These are phyloP conservation scores for Puccinia polysora DNA, from an alignment of 1,284 basidiomycete genomes.

Conservation along the genomic window DNA sequence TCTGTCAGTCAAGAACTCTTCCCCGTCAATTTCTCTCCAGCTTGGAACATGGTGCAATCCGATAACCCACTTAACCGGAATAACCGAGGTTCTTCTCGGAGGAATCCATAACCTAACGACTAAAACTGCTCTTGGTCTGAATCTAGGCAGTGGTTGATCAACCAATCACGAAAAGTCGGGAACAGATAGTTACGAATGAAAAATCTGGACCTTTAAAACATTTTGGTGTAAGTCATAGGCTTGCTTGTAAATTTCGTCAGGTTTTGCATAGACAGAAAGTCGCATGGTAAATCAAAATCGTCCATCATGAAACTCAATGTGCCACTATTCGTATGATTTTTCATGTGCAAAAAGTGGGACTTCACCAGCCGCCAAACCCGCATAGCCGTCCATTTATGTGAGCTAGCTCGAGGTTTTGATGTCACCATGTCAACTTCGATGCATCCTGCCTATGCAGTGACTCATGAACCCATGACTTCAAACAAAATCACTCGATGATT, in stretches of 20 bases:
- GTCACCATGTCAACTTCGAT: not conserved
- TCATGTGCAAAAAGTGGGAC: constrained; percentile 11
- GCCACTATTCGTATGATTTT: not conserved
- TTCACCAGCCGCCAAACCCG: constrained; percentile 2
- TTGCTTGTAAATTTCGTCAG: no score
- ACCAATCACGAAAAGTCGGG: no score
- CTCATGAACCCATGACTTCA: no score
- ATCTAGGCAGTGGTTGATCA: no score
- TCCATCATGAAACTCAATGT: constrained; percentile 1
- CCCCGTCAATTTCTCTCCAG: not conserved
- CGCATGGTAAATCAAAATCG: not conserved
- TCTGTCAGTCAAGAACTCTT: constrained; percentile 2
- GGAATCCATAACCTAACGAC: no score
- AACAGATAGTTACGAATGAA: no score
- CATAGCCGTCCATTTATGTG: constrained; percentile 6
- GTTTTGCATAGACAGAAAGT: no score
- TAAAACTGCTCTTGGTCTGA: no score
- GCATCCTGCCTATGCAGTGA: not conserved
- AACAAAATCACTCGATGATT: no score
- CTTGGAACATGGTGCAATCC: not conserved
- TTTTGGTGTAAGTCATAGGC: no score
- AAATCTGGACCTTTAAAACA: no score
- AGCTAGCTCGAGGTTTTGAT: not conserved
- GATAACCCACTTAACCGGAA: not conserved
- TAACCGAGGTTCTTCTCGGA: no score